These are phyloP conservation scores for Magnolia changhungtana DNA, from an alignment of 164 flowering plant genomes.

Conservation along the genomic window DNA sequence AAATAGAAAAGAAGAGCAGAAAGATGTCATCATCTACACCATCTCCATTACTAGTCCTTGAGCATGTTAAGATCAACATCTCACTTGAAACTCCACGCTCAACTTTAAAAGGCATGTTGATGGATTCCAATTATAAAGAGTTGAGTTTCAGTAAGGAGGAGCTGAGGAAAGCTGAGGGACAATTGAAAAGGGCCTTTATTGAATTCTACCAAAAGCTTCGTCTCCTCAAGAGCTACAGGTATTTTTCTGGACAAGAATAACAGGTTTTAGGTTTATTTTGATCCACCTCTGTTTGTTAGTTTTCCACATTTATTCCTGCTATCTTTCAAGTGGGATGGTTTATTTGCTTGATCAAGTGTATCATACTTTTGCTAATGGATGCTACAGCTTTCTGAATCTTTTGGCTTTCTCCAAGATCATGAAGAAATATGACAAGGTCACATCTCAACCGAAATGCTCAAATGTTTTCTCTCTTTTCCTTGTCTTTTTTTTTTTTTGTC, in stretches of 20 bases:
- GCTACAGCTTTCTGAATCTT: constrained; percentile 60
- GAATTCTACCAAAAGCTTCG: constrained; percentile 62
- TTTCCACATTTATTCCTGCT: too few species aligned
- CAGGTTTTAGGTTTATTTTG: too few species aligned
- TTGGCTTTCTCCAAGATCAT: constrained; percentile 77
- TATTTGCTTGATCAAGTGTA: constrained; percentile 5
- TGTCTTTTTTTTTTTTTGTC: too few species aligned
- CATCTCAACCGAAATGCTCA: neutral
- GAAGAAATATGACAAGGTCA: constrained; percentile 90
- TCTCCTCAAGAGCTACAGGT: constrained; percentile 68
- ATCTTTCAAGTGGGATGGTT: neutral
- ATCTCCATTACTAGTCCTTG: constrained; percentile 42
- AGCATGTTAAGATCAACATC: constrained; percentile 53
- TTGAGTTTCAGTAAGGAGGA: constrained; percentile 45
- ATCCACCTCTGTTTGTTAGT: too few species aligned
- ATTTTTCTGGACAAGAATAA: neutral
- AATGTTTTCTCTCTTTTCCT: neutral
- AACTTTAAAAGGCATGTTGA: constrained; percentile 40
- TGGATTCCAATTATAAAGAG: constrained; percentile 22
- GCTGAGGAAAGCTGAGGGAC: constrained; percentile 52
- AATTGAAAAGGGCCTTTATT: constrained; percentile 43
- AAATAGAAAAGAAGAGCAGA: neutral
- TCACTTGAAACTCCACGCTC: constrained; percentile 55
- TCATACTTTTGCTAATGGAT: constrained; percentile 11
- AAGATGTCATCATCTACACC: constrained; percentile 1